phyloP scores from a whole-genome alignment of 2,329 filamentous ascomycete genomes.

The Pestalotiopsis fici region DNA sequence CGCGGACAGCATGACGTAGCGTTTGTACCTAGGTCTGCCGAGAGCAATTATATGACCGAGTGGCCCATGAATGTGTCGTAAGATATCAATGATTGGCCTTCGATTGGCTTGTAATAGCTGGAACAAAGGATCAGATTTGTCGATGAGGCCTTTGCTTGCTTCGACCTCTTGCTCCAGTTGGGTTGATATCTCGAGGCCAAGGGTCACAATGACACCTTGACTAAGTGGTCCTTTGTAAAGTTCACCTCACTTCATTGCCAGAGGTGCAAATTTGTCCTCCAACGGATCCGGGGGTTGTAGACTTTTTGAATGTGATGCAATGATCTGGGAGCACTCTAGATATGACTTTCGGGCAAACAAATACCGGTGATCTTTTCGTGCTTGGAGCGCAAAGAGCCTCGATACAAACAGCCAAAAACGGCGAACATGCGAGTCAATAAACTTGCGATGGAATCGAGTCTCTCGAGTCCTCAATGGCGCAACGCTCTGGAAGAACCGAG shows the following conservation, averaged over 20 bases:
- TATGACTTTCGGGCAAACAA: constrained; percentile 23
- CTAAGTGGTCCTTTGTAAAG: constrained; percentile 23
- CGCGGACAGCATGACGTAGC: constrained; percentile 22
- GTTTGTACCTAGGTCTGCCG: constrained; percentile 22
- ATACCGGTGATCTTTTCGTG: constrained; percentile 20
- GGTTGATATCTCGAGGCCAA: constrained; percentile 19
- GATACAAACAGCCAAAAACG: constrained; percentile 23
- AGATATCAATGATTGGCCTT: constrained; percentile 15
- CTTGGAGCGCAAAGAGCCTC: constrained; percentile 21
- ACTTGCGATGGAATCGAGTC: constrained; percentile 21
- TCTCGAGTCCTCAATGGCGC: neutral
- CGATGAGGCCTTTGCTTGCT: neutral
- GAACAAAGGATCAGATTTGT: constrained; percentile 14
- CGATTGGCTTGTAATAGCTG: constrained; percentile 14
- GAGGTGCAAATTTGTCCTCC: constrained; percentile 18
- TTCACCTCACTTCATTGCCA: constrained; percentile 20
- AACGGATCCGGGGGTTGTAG: constrained; percentile 10
- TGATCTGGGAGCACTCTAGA: constrained; percentile 23
- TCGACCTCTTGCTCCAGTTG: constrained; percentile 20
- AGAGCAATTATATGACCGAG: constrained; percentile 20
- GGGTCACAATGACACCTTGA: constrained; percentile 17
- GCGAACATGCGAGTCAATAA: constrained; percentile 25
- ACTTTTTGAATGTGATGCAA: constrained; percentile 18
- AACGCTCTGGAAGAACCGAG: constrained; percentile 16
- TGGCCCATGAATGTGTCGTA: constrained; percentile 18